Evolutionary conservation across 176 grass and related monocot species (phyloP), one percentile per base, ranked within the genome.

Genomic region (Oryza meyeriana): DNA sequence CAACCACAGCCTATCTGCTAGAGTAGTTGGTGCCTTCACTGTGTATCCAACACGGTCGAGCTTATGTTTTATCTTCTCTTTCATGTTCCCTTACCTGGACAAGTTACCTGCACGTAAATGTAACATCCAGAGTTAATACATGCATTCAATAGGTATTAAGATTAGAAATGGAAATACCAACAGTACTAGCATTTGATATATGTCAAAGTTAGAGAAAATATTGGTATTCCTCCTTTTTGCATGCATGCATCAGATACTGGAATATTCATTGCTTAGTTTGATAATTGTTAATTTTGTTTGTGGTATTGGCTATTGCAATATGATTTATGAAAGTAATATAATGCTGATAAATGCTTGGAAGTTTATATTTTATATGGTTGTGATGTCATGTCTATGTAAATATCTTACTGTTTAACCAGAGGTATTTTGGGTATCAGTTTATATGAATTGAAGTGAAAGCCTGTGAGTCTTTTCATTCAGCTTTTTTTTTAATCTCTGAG

Each of bases 401-500:
- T 48, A 64, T 44, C 61, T 59, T 18, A 68, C 57, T 75, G 38
- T 31, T 47, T n/a, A n/a, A 74, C 26, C 62, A 36, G 18, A 62
- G 45, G 17, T 61, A 41, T 57, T 12, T 3, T 10, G n/a, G n/a
- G n/a, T n/a, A 12, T 40, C 77, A 71, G 22, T 57, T 77, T 61
- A n/a, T n/a, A 27, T 42, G 64, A 75, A 70, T 76, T 7, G 24
- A 42, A 78, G 7, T 82, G 22, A 72, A 44, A 72, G 8, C 42
- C 10, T 35, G 20, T 59, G 44, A 33, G 47, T 35, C 72, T 26
- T 26, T 45, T 86, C 66, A 82, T 82, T 81, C 26, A 77, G 1
- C 14, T 10, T 71, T 68, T 34, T 61, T 45, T 35, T n/a, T n/a
- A 73, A 72, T 84, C 32, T 72, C 26, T 83, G 58, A 70, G 70